phyloP scores from a whole-genome alignment of 2,329 filamentous ascomycete genomes.

The Aureobasidium musti region DNA sequence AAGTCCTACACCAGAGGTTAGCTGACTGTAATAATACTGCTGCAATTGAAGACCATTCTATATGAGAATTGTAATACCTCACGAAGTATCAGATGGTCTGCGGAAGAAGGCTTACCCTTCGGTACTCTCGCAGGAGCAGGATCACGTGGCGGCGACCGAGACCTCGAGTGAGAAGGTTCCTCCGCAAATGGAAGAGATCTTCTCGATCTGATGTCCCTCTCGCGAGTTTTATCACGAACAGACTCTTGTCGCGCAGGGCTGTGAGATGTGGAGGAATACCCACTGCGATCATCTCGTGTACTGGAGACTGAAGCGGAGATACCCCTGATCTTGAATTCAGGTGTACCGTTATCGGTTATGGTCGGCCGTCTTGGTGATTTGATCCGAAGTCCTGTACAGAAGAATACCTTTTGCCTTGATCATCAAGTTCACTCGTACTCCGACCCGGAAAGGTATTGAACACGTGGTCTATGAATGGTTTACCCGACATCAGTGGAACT shows the following conservation, averaged over 20 bases:
- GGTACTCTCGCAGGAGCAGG: background rate
- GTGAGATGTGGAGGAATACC: background rate
- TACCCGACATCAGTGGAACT: background rate
- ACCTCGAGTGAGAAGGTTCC: background rate
- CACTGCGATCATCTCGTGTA: background rate
- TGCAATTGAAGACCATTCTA: background rate
- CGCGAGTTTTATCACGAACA: background rate
- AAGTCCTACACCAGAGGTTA: background rate
- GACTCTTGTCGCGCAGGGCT: no score
- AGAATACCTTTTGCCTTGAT: background rate
- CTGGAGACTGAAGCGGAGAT: background rate
- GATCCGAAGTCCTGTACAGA: background rate
- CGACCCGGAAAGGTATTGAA: background rate
- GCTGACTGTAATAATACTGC: background rate
- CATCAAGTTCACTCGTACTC: background rate
- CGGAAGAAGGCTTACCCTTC: slow-evolving; percentile 18
- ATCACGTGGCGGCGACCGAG: background rate
- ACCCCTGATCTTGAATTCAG: background rate
- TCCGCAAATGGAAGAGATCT: background rate
- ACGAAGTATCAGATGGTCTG: background rate
- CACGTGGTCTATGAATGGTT: background rate
- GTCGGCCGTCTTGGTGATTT: background rate
- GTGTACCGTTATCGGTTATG: background rate
- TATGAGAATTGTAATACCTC: slow-evolving; percentile 11
- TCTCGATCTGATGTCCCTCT: background rate